Conservation (phyloP, 371 early-diverging fungal species). For the Mortierella sp. region DNA sequence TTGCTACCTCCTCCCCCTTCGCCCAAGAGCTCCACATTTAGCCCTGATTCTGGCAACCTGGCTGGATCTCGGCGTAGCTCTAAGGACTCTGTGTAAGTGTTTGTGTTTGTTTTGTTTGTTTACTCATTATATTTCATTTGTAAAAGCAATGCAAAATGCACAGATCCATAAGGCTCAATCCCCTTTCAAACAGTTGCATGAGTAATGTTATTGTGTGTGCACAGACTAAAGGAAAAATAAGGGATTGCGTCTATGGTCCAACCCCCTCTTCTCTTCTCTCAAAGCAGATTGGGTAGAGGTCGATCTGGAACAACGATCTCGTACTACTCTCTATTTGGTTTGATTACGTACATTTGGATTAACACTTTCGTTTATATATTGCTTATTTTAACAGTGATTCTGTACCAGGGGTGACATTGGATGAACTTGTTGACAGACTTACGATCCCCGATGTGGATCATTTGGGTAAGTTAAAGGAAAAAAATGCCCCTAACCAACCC, state of each 20-base stretch:
- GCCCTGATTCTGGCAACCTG: constrained; percentile 18
- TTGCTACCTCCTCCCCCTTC: constrained; percentile 14
- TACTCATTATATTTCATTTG: not conserved
- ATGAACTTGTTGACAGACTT: constrained; percentile 48
- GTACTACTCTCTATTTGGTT: not conserved
- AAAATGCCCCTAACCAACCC: not conserved
- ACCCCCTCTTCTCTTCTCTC: too few relatives aligned
- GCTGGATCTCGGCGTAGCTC: constrained; percentile 40
- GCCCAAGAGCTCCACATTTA: constrained; percentile 12
- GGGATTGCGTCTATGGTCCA: too few relatives aligned
- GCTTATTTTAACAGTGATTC: constrained; percentile 25
- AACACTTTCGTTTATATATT: not conserved
- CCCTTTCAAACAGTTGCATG: not conserved
- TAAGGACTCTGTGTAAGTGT: constrained; percentile 49
- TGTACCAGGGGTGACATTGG: constrained; percentile 41
- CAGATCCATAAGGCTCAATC: not conserved
- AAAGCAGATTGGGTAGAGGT: not conserved
- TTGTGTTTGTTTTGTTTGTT: not conserved
- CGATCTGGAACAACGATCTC: not conserved
- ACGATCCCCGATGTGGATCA: constrained; percentile 42
- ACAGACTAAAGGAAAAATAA: constrained; percentile 9
- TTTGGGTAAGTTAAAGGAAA: constrained; percentile 24
- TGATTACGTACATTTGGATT: not conserved
- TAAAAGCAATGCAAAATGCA: not conserved
- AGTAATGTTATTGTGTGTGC: not conserved